Base-by-base conservation (phyloP, 441 rosid species). In the Adansonia madagascariensis region DNA sequence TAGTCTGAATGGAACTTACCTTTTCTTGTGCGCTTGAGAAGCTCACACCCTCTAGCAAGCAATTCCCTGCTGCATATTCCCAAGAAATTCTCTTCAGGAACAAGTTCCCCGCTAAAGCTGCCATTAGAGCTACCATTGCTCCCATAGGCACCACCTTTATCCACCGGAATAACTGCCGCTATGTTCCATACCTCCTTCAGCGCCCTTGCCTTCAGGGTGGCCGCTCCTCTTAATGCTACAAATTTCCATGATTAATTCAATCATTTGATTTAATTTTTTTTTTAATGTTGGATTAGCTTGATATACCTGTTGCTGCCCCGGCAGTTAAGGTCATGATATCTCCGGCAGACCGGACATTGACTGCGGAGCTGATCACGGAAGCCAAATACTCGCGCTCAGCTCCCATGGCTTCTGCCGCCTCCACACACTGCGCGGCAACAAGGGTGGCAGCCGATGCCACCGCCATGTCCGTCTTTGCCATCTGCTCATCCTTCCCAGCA, bases 201-300 rank as follows among this genome's bases (percentile, higher is more conserved):
- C 12, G 95, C 86, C 80, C 99, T 86, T 0, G 97, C 97, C 86
- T 91, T 95, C 64, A 95, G 80, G 0, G 96, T 91, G 1, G 99
- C 97, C 0, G 97, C 98, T 39, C 98, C 99, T 15, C 99, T 89
- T 74, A 95, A 84, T 17, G 99, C 99, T 95, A n/a, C n/a, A n/a
- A n/a, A n/a, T n/a, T n/a, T n/a, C n/a, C n/a, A n/a, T n/a, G n/a
- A n/a, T n/a, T n/a, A n/a, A 57, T n/a, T 73, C 11, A 55, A 66
- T 8, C n/a, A 46, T 52, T 22, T 24, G 8, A 27, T 27, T 27
- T 2, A 27, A 27, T 27, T n/a, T n/a, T n/a, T n/a, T n/a, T n/a
- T n/a, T n/a, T n/a, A n/a, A n/a, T n/a, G 24, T 61, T 15, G 27
- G 2, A 27, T 22, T 22, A 61, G 24, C 3, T 47, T 4, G 3